These are phyloP conservation scores for Kalanchoe fedtschenkoi DNA, from an alignment of 164 flowering plant species.

Conservation along the genomic window DNA sequence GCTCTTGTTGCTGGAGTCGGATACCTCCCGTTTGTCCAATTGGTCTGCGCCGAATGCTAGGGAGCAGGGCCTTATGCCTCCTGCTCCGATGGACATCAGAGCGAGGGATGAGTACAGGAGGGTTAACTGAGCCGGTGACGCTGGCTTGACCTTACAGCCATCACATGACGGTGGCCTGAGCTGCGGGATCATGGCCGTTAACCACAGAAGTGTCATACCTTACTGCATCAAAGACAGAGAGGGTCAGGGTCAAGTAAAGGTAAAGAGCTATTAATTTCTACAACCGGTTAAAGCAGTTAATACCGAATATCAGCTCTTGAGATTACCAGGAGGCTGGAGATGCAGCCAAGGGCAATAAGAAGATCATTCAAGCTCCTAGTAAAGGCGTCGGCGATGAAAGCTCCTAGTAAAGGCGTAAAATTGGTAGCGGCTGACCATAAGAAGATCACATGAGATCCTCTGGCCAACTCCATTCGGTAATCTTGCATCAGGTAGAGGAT, in stretches of 20 bases:
- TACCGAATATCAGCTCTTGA: background rate
- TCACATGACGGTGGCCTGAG: conserved; percentile 32
- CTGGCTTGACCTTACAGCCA: conserved; percentile 21
- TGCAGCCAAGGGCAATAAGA: conserved; percentile 46
- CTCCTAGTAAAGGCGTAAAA: conserved; percentile 51
- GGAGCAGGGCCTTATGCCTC: conserved; percentile 61
- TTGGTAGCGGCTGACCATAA: conserved; percentile 26
- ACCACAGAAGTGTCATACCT: conserved; percentile 55
- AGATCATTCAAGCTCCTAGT: conserved; percentile 56
- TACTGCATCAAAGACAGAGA: conserved; percentile 9
- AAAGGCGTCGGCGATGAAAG: conserved; percentile 69
- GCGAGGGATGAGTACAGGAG: conserved; percentile 27
- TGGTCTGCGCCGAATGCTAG: conserved; percentile 78
- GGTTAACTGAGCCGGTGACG: conserved; percentile 28
- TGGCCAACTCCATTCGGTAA: background rate
- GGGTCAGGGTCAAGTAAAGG: too few species aligned
- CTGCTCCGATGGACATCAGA: conserved; percentile 59
- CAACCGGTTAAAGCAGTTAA: too few species aligned
- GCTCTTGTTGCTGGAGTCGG: conserved; percentile 32
- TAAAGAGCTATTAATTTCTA: too few species aligned
- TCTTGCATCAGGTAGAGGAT: conserved; percentile 2
- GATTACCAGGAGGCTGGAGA: conserved; percentile 43
- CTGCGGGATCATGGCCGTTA: conserved; percentile 47
- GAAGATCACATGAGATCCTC: background rate
- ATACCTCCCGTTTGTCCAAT: conserved; percentile 19